Conservation (phyloP, 148 eudicot genomes). For the Selenicereus undatus region DNA sequence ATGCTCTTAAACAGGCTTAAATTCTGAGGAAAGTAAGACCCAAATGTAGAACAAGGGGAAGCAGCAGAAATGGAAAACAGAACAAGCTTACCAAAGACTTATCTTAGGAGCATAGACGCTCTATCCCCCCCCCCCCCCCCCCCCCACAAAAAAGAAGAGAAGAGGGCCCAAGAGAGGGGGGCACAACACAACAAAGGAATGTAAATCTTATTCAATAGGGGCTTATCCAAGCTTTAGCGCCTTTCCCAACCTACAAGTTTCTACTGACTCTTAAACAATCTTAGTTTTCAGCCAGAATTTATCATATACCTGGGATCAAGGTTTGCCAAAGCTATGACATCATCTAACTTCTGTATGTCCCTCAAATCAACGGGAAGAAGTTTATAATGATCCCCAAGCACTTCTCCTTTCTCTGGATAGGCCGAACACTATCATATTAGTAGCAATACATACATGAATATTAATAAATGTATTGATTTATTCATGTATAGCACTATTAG, state of each 20-base stretch:
- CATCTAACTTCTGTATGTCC: constrained; percentile 59
- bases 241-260: background rate
- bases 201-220: background rate
- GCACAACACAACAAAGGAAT: background rate
- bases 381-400: constrained; percentile 77
- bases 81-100: background rate
- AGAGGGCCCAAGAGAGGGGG: too few relatives aligned
- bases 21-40: background rate
- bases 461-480: background rate
- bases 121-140: background rate
- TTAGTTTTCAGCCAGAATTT: background rate
- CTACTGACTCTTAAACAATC: background rate
- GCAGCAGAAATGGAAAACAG: background rate
- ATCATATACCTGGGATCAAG: constrained; percentile 85
- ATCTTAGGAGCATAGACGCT: background rate
- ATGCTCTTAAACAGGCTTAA: background rate
- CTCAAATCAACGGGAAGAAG: constrained; percentile 91
- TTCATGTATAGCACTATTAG: background rate
- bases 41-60: background rate
- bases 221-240: background rate
- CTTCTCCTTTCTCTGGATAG: constrained; percentile 83
- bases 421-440: background rate
- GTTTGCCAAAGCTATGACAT: constrained; percentile 56
- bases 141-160: background rate
- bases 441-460: constrained; percentile 7